Evolutionary conservation across 2,329 filamentous ascomycete genomes (phyloP), one percentile per base, ranked within the genome.

Genomic region (Microcera coccophila): DNA sequence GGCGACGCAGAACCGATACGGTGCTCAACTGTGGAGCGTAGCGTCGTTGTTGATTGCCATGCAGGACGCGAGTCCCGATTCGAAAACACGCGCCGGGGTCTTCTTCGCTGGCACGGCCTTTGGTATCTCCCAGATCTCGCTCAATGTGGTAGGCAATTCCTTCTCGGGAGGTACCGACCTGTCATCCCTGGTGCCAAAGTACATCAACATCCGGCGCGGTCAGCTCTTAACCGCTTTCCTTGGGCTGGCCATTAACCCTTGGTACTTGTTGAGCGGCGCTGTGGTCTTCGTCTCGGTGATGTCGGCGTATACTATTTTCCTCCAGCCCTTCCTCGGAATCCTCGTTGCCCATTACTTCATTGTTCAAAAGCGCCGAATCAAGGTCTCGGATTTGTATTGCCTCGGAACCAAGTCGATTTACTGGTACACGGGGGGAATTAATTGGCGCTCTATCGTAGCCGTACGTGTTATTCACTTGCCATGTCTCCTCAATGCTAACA

Each of bases 281-380:
- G 59, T 63, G 2, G 78, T 73, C 1, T 79, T 85, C 53, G 62
- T 84, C 3, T 73, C 75, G 34, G 86, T 86, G 62, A 83, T 87
- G 74, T 71, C 75, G 31, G 82, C 81, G 1, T 59, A 67, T 45
- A 54, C 65, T 39, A 72, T 85, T 24, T 85, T 86, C 62, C 66
- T 85, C 1, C 80, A 77, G 0, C 81, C 81, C 1, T 79, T 85
- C 45, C 78, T 78, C 1, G 74, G 74, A 1, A 79, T 84, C 49
- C 32, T 39, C 3, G n/a, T 75, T 0, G 71, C 71, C 11, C 80
- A 84, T 50, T 84, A 76, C 55, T 83, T 78, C 76, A 55, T 80
- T 36, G 60, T 83, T 62, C 48, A 73, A 65, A 56, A 74, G 76
- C 53, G 72, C 74, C 60, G 70, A 67, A 3, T 71, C 70, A 36